A percentile compares a stretch with the other conserved stretches of the same genome.
Conservation (phyloP, 208 protist genomes). For the Leptomonas pyrrhocoris region DNA sequence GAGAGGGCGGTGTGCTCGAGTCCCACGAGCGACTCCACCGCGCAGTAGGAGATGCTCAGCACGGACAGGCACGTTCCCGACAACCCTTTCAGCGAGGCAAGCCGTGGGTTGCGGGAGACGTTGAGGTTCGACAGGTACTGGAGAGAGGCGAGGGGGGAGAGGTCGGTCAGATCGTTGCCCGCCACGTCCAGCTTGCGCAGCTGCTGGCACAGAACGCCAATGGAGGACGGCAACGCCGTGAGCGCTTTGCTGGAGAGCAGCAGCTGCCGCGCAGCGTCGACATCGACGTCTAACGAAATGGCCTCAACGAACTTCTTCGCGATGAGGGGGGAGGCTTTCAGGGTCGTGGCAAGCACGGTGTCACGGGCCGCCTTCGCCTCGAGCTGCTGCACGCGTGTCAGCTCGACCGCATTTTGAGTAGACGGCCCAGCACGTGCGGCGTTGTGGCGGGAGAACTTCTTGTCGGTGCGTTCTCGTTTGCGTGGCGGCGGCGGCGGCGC, state of each 20-base stretch:
- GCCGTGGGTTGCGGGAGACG: conserved; percentile 50
- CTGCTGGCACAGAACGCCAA: conserved; percentile 58
- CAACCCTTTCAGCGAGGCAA: conserved; percentile 55
- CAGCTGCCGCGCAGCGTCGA: conserved; percentile 66
- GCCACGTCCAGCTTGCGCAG: conserved; percentile 78
- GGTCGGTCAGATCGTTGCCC: conserved; percentile 56
- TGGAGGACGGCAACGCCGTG: conserved; percentile 42
- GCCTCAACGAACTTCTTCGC: conserved; percentile 56
- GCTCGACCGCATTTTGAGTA: not conserved
- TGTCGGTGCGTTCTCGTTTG: not conserved
- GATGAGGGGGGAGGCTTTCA: conserved; percentile 7
- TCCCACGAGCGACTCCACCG: conserved; percentile 60
- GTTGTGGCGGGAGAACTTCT: not conserved
- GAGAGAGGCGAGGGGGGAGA: conserved; percentile 49
- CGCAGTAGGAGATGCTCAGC: conserved; percentile 66
- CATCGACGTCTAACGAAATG: conserved; percentile 79
- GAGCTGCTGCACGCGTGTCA: conserved; percentile 22
- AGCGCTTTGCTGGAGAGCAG: conserved; percentile 51
- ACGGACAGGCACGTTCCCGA: conserved; percentile 57
- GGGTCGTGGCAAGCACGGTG: conserved; percentile 3
- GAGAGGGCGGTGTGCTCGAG: conserved; percentile 59
- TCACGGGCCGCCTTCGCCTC: conserved; percentile 32
- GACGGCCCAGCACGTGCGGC: not conserved
- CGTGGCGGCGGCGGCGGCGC: not conserved
- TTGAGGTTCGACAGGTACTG: conserved; percentile 70